Evolutionary conservation across 148 eudicot species (phyloP).

Genomic region (Camellia japonica): DNA sequence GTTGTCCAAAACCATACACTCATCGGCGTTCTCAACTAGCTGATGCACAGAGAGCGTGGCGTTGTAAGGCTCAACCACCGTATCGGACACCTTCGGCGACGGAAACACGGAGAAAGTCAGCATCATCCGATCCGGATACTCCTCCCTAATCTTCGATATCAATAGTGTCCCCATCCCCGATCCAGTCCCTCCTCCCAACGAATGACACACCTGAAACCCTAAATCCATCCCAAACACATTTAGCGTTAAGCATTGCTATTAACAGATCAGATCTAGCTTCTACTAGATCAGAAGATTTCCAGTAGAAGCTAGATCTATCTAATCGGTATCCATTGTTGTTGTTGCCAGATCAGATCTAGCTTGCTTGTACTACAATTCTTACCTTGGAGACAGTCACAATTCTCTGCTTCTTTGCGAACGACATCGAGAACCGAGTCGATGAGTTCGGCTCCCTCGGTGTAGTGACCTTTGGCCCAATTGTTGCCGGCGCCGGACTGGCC

Average conservation of each 20-base stretch:
- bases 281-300: background rate
- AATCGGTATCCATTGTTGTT: background rate
- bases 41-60: constrained; percentile 10
- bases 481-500: constrained; percentile 48
- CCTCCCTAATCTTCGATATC: constrained; percentile 14
- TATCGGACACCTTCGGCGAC: constrained; percentile 8
- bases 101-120: constrained; percentile 10
- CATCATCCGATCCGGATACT: constrained; percentile 14
- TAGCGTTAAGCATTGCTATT: background rate
- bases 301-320: too few relatives aligned
- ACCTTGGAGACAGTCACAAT: constrained; percentile 51
- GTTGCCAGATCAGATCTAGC: background rate
- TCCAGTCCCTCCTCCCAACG: constrained; percentile 15
- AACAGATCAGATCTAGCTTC: background rate
- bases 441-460: constrained; percentile 49
- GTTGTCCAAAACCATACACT: constrained; percentile 15
- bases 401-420: constrained; percentile 49
- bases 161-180: constrained; percentile 11
- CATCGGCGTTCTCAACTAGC: constrained; percentile 13
- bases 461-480: constrained; percentile 52
- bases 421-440: constrained; percentile 53
- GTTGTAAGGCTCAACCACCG: constrained; percentile 8
- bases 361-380: too few relatives aligned
- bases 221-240: background rate
- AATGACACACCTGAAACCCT: constrained; percentile 16